These are phyloP conservation scores for Auxenochlorella pyrenoidosa DNA, from an alignment of 139 green algal species.

Conservation along the genomic window DNA sequence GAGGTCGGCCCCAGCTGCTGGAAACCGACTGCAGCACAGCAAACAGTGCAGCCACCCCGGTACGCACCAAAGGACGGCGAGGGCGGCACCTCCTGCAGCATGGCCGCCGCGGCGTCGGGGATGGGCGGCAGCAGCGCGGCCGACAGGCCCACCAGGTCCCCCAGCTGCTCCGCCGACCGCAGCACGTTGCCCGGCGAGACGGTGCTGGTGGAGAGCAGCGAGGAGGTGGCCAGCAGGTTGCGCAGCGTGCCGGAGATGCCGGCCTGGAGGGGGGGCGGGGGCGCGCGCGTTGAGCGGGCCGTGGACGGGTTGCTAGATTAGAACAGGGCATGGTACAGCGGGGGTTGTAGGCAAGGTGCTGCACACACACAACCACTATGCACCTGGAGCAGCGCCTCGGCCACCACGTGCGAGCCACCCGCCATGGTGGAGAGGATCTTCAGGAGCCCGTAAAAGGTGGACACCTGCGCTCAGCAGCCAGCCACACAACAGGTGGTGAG, in stretches of 20 bases:
- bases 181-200: slow-evolving; percentile 59
- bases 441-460: slow-evolving; percentile 87
- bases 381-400: slow-evolving; percentile 73
- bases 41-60: background rate
- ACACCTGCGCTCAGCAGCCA: background rate
- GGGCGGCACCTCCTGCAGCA: slow-evolving; percentile 49
- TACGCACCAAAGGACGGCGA: slow-evolving; percentile 18
- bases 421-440: slow-evolving; percentile 82
- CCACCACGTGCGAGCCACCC: slow-evolving; percentile 59
- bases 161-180: slow-evolving; percentile 83
- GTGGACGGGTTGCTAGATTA: too few species aligned
- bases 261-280: background rate
- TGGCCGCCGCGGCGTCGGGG: slow-evolving; percentile 60
- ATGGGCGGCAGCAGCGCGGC: slow-evolving; percentile 83
- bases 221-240: slow-evolving; percentile 64
- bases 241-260: slow-evolving; percentile 64
- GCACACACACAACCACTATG: too few species aligned
- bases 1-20: too few species aligned
- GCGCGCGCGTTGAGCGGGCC: background rate
- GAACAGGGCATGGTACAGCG: too few species aligned
- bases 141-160: slow-evolving; percentile 82
- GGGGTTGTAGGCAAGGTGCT: too few species aligned
- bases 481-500: too few species aligned
- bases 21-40: too few species aligned
- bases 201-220: slow-evolving; percentile 54